Evolutionary conservation across 441 rosid species (phyloP), one percentile per base, ranked within the genome.

Genomic region (Gossypium davidsonii): DNA sequence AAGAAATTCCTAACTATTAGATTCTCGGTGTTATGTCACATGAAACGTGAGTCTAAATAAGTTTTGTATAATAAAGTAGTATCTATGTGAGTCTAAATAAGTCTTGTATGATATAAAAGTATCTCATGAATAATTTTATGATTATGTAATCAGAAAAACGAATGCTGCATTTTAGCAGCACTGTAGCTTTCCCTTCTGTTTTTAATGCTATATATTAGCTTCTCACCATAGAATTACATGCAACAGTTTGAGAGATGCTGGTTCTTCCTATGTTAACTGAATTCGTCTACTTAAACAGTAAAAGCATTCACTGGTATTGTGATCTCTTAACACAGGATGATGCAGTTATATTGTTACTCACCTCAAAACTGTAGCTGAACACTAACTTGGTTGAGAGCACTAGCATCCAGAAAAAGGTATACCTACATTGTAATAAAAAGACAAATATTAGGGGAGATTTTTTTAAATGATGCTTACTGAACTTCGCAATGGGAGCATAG

Each of bases 341-440:
- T 53, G 70, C 57, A 74, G 34, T 31, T 46, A 72, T 23, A 74
- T 59, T 48, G 49, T 7, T 67, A 57, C 81, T 81, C 73, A 91
- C 99, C 99, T 95, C 99, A 81, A 91, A 95, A 80, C 75, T 74
- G 81, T 93, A 95, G 87, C 98, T 90, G 84, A 95, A 95, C 51
- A 74, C 75, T 74, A 89, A 87, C 76, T 95, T 95, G 86, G 87
- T 87, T 0, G 82, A 70, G 75, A 95, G 80, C 73, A 95, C 97
- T 75, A 93, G 80, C 77, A 93, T 74, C 99, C 99, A 95, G 68
- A 95, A 95, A 20, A 91, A 73, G n/a, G 91, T 85, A 76, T 95
- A 95, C 80, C 99, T 95, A 71, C 34, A 44, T 66, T 66, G 55
- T 15, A 76, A 74, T 26, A 67, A 52, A 52, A 65, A 28, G 62